Base-by-base conservation (phyloP, 225 moss, liverwort and hornwort genomes). In the Neckera pumila region DNA sequence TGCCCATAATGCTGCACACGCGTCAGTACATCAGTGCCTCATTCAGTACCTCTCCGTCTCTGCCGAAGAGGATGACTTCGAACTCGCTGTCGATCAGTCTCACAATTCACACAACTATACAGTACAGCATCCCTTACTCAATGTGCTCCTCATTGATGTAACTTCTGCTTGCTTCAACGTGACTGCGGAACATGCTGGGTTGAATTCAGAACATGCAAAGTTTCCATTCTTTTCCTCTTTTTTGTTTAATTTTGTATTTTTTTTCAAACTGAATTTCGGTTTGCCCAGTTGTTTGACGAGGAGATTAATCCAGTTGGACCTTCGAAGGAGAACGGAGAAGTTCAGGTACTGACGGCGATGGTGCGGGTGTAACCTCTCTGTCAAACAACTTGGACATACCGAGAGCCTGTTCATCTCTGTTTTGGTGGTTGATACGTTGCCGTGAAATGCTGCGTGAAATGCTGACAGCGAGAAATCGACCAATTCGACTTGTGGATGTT, bases 341-440 rank as follows among this genome's bases (percentile, higher is more conserved):
- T 26, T 56, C 34, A 38, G 15, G 16, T 31, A 33, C 78, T 26
- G 43, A 43, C 28, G 28, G 38, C 40, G 18, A 58, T 28, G 81
- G 34, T 45, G 80, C 69, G 84, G 84, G 80, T 84, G 89, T 38
- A n/a, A 87, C 84, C 81, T 87, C 89, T 53, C 84, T 62, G 81
- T 89, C 89, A 91, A 91, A 91, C 89, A 91, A 91, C 91, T 91
- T 91, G 89, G 91, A 91, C 91, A 91, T 89, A 89, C 87, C 91
- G 89, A 89, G 25, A 78, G 42, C 23, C 12, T 78, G 67, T 45
- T 58, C 27, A 36, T 80, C 45, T 11, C 34, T 86, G 69, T 43
- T 42, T 27, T 7, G 43, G 75, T 53, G 66, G 40, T 17, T 14
- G 56, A n/a, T 77, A 33, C 23, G 58, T 25, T 26, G 26, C 16